phyloP scores from a whole-genome alignment of 108 stramenopile genomes.

The Nannochloropsis gaditana region DNA sequence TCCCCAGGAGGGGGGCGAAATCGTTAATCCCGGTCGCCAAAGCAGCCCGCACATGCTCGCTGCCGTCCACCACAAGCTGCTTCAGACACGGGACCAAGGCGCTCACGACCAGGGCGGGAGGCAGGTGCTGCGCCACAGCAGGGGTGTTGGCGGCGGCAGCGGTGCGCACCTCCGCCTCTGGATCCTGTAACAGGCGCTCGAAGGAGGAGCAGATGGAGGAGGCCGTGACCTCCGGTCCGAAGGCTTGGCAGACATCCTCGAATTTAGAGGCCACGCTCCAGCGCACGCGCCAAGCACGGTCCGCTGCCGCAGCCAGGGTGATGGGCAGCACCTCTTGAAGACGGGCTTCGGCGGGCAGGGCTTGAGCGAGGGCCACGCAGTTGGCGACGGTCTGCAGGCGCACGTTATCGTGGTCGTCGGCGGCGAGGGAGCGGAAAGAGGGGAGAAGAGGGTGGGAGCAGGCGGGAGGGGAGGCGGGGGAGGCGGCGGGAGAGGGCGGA shows the following conservation, averaged over 20 bases:
- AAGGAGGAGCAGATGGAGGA: slow-evolving; percentile 35
- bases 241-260: slow-evolving; percentile 65
- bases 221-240: slow-evolving; percentile 40
- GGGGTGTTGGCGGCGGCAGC: slow-evolving; percentile 78
- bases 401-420: slow-evolving; percentile 90
- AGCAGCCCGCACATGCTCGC: slow-evolving; percentile 65
- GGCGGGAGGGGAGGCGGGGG: not conserved
- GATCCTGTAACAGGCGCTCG: slow-evolving; percentile 50
- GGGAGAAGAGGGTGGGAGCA: slow-evolving; percentile 54
- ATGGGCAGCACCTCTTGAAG: slow-evolving; percentile 38
- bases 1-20: slow-evolving; percentile 78
- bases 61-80: slow-evolving; percentile 49
- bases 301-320: slow-evolving; percentile 47
- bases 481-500: not conserved
- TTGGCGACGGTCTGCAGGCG: slow-evolving; percentile 83
- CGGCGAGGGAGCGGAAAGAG: slow-evolving; percentile 65
- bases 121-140: slow-evolving; percentile 25
- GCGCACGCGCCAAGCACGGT: slow-evolving; percentile 90
- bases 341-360: slow-evolving; percentile 57
- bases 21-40: slow-evolving; percentile 86
- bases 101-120: slow-evolving; percentile 22
- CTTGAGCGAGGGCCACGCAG: slow-evolving; percentile 71
- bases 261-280: slow-evolving; percentile 88
- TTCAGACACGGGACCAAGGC: slow-evolving; percentile 44
- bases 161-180: slow-evolving; percentile 67